A percentile compares a stretch with the other conserved stretches of the same genome.
phyloP scores from a whole-genome alignment of 2,329 filamentous ascomycete species.

The Aureobasidium uvarum region DNA sequence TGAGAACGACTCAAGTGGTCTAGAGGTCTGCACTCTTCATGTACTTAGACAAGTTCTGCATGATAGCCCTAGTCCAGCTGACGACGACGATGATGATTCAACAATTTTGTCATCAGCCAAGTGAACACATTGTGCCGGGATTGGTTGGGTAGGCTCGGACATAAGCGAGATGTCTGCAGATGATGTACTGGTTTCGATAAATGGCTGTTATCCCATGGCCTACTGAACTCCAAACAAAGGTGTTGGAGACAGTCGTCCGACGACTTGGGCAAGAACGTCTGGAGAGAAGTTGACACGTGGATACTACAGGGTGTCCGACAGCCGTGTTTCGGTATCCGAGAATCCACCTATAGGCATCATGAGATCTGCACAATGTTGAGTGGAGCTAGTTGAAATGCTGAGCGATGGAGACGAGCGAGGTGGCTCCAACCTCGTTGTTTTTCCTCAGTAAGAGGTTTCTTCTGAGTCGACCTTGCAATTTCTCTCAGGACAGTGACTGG shows the following conservation, averaged over 20 bases:
- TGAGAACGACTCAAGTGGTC: neutral
- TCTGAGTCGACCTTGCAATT: neutral
- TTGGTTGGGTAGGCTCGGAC: neutral
- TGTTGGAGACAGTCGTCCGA: neutral
- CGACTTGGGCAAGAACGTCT: neutral
- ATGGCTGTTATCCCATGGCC: neutral
- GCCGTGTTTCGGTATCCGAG: neutral
- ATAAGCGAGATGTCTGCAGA: neutral
- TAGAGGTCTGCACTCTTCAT: neutral
- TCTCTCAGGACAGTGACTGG: neutral
- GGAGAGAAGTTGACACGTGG: neutral
- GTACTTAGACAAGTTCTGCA: neutral
- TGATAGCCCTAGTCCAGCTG: neutral
- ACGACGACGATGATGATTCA: neutral
- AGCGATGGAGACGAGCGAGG: neutral
- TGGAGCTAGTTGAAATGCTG: neutral
- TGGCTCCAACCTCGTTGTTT: neutral
- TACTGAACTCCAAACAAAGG: neutral
- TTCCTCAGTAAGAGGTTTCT: neutral
- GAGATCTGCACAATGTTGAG: neutral
- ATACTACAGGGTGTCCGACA: neutral
- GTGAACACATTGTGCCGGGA: neutral
- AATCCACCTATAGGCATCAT: neutral
- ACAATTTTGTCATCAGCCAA: neutral
- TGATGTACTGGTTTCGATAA: neutral